These are phyloP conservation scores for Dictyostelium citrinum DNA, from an alignment of 78 protist genomes.

Conservation along the genomic window DNA sequence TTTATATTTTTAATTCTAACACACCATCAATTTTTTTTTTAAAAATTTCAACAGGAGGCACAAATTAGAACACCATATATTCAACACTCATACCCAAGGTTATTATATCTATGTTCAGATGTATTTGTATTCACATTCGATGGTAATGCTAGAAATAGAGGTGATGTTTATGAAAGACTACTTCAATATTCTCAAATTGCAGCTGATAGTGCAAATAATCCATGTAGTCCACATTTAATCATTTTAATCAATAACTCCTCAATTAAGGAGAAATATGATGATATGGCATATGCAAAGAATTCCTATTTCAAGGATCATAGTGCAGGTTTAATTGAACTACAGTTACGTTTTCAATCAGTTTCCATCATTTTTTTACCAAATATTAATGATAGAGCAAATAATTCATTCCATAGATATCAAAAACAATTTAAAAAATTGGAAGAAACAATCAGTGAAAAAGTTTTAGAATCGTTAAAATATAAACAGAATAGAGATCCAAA, in stretches of 20 bases:
- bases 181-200: neutral
- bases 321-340: neutral
- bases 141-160: neutral
- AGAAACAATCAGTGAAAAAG: neutral
- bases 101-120: slow-evolving; percentile 25
- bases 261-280: neutral
- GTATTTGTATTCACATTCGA: neutral
- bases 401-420: neutral
- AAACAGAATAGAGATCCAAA: neutral
- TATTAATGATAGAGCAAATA: neutral
- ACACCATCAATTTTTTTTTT: too few species aligned
- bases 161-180: neutral
- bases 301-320: neutral
- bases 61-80: neutral
- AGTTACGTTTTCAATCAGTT: neutral
- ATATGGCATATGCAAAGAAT: neutral
- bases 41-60: neutral
- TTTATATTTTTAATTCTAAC: too few species aligned
- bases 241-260: neutral
- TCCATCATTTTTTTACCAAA: neutral
- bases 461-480: neutral
- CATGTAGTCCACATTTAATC: neutral
- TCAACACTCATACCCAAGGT: neutral
- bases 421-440: neutral
- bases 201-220: neutral